Conservation (phyloP, 78 protist genomes). For the Dictyostelium discoideum region DNA sequence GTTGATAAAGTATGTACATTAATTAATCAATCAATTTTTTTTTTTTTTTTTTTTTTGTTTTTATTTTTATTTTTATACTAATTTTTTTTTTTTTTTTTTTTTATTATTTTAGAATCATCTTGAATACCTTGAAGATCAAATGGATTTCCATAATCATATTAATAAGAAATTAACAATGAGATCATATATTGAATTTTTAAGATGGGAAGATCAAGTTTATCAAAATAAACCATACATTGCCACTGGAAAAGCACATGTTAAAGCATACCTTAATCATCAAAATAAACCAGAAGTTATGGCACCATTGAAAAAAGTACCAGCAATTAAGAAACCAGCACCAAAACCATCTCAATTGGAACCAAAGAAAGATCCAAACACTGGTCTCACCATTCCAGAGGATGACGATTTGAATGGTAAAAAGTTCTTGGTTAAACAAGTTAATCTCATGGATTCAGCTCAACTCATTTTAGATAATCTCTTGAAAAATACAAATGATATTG, state of each 20-base stretch:
- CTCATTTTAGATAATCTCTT: constrained; percentile 9
- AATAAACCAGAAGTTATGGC: not conserved
- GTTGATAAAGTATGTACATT: constrained; percentile 80
- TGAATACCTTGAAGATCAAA: constrained; percentile 95
- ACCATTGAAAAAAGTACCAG: constrained; percentile 19
- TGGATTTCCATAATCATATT: constrained; percentile 96
- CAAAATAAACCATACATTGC: constrained; percentile 1
- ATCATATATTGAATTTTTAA: constrained; percentile 85
- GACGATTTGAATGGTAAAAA: constrained; percentile 60
- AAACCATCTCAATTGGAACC: not conserved
- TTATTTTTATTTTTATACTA: no score
- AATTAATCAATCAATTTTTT: not conserved
- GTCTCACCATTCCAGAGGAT: constrained; percentile 13
- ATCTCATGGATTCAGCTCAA: constrained; percentile 6
- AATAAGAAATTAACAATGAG: constrained; percentile 93
- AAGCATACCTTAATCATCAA: not conserved
- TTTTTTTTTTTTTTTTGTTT: not conserved
- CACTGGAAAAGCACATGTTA: not conserved
- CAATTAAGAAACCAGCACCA: not conserved
- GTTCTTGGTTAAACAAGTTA: not conserved
- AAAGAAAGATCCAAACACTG: not conserved
- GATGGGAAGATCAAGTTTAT: constrained; percentile 67
- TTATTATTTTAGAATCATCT: constrained; percentile 75
- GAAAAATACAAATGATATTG: constrained; percentile 19
- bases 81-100: not conserved